These are phyloP conservation scores for Aschersonia sp. DNA, from an alignment of 2,329 filamentous ascomycete genomes.

Conservation along the genomic window DNA sequence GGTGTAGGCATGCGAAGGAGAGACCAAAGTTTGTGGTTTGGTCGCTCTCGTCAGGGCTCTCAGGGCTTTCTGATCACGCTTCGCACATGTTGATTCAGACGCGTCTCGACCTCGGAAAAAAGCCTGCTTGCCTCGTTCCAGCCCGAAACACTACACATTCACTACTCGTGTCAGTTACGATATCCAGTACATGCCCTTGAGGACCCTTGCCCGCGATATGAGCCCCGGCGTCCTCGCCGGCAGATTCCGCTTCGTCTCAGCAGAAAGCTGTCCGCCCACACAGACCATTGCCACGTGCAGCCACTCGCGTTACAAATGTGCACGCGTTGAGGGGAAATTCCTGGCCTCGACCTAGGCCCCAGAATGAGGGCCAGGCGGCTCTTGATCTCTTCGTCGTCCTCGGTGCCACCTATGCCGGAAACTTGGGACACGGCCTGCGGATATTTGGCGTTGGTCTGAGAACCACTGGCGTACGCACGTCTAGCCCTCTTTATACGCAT, in stretches of 20 bases:
- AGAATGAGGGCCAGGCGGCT: conserved; percentile 22
- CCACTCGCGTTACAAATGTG: conserved; percentile 22
- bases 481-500: not conserved
- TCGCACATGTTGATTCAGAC: too few relatives aligned
- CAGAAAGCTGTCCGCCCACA: conserved; percentile 27
- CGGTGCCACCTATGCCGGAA: conserved; percentile 34
- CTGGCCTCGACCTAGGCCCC: conserved; percentile 23
- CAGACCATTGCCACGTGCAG: conserved; percentile 32
- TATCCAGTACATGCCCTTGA: conserved; percentile 5
- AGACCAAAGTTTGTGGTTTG: too few relatives aligned
- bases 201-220: conserved; percentile 20
- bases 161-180: not conserved
- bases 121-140: too few relatives aligned
- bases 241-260: conserved; percentile 47
- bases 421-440: conserved; percentile 44
- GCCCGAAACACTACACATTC: not conserved
- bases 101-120: too few relatives aligned
- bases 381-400: conserved; percentile 18
- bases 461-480: conserved; percentile 27
- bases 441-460: conserved; percentile 44
- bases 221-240: conserved; percentile 71
- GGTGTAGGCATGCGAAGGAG: too few relatives aligned
- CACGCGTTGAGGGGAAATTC: conserved; percentile 34
- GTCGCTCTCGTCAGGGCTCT: too few relatives aligned
- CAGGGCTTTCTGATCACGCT: too few relatives aligned